Evolutionary conservation across 345 rosid species (phyloP).

Genomic region (Arabis hirsuta): DNA sequence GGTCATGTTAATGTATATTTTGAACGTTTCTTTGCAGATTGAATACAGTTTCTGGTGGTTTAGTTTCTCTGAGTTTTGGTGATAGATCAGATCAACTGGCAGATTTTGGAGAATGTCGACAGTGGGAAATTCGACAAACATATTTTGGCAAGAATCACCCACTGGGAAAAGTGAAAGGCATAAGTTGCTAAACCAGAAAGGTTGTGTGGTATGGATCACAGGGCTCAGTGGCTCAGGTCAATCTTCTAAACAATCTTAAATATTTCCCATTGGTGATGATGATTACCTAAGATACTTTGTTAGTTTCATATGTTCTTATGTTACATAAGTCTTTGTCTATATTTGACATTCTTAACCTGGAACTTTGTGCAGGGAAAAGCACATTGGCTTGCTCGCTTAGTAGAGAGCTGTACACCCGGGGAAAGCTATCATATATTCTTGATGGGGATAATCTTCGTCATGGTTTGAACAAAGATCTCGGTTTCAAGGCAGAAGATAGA

Average conservation of each 20-base stretch:
- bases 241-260: conserved; percentile 7
- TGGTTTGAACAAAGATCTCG: conserved; percentile 83
- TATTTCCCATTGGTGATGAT: neutral
- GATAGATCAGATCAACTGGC: conserved; percentile 29
- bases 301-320: neutral
- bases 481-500: conserved; percentile 87
- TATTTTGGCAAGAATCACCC: conserved; percentile 93
- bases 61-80: conserved; percentile 26
- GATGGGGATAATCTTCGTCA: conserved; percentile 95
- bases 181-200: conserved; percentile 76
- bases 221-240: conserved; percentile 98
- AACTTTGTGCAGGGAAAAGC: conserved; percentile 73
- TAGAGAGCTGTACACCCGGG: conserved; percentile 63
- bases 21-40: conserved; percentile 24
- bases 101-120: conserved; percentile 59
- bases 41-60: conserved; percentile 11
- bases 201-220: conserved; percentile 94
- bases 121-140: conserved; percentile 65
- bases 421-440: conserved; percentile 80
- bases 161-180: conserved; percentile 83
- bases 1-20: neutral
- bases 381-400: conserved; percentile 82
- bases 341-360: neutral
- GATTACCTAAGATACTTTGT: neutral
- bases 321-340: conserved; percentile 2